Evolutionary conservation across 352 stramenopile genomes (phyloP).

Genomic region (Phytophthora kernoviae): DNA sequence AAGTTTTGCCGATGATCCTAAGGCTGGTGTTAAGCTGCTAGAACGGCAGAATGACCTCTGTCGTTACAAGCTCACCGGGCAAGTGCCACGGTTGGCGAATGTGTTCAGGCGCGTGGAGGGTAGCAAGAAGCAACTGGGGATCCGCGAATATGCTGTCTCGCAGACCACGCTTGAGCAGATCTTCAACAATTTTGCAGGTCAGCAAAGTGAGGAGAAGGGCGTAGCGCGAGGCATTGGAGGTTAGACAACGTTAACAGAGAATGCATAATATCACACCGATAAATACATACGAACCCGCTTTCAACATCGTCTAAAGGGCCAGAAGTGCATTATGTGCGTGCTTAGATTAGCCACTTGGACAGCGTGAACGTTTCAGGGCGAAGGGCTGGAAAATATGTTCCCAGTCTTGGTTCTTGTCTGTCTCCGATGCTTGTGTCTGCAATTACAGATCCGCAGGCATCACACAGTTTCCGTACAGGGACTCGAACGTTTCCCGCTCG

Average conservation of each 20-base stretch:
- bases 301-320: constrained; percentile 12
- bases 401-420: constrained; percentile 15
- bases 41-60: constrained; percentile 78
- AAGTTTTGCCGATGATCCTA: constrained; percentile 39
- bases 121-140: constrained; percentile 42
- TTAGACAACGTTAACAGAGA: constrained; percentile 8
- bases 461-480: constrained; percentile 81
- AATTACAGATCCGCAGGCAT: constrained; percentile 57
- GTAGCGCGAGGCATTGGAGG: constrained; percentile 50
- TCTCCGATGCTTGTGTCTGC: constrained; percentile 4
- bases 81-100: constrained; percentile 56
- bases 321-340: constrained; percentile 19
- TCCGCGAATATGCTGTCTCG: constrained; percentile 88
- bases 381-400: constrained; percentile 10
- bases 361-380: constrained; percentile 2
- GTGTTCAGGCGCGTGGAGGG: constrained; percentile 82
- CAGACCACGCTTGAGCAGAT: constrained; percentile 93
- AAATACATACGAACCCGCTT: not conserved
- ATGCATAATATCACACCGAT: constrained; percentile 8
- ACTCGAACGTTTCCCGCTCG: constrained; percentile 76
- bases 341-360: constrained; percentile 11
- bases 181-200: constrained; percentile 89
- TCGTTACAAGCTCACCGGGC: constrained; percentile 65
- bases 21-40: constrained; percentile 47
- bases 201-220: constrained; percentile 75